phyloP scores from a whole-genome alignment of 805 yeast genomes.

The Schwanniomyces sp. region DNA sequence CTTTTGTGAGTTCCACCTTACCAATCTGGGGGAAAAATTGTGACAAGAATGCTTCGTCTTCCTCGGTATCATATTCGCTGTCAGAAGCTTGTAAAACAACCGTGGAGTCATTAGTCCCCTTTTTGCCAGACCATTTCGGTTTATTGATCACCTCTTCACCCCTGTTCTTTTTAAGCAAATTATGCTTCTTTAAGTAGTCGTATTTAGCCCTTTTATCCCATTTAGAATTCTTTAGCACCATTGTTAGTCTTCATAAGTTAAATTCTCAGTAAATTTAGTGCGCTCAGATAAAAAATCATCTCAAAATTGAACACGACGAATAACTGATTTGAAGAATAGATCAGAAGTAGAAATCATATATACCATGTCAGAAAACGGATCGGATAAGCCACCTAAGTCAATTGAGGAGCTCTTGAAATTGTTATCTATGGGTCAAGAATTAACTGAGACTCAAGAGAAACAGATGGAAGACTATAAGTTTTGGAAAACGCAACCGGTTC shows the following conservation, averaged over 20 bases:
- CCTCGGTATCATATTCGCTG: slow-evolving; percentile 40
- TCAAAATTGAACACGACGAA: neutral
- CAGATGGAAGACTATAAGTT: slow-evolving; percentile 89
- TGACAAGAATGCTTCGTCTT: slow-evolving; percentile 39
- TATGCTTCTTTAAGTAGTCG: slow-evolving; percentile 41
- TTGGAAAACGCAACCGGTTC: slow-evolving; percentile 98
- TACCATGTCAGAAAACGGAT: slow-evolving; percentile 11
- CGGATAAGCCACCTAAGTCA: slow-evolving; percentile 23
- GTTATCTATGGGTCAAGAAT: slow-evolving; percentile 52
- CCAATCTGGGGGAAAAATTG: slow-evolving; percentile 42
- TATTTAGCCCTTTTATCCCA: slow-evolving; percentile 45
- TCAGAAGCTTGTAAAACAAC: slow-evolving; percentile 20
- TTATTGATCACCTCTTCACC: slow-evolving; percentile 10
- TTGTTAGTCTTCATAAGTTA: slow-evolving; percentile 5
- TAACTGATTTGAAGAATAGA: neutral
- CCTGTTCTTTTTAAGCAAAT: slow-evolving; percentile 18
- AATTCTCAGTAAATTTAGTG: neutral
- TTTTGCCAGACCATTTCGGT: slow-evolving; percentile 35
- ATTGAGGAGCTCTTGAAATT: slow-evolving; percentile 62
- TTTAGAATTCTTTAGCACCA: slow-evolving; percentile 44
- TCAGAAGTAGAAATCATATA: neutral
- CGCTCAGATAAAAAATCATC: neutral
- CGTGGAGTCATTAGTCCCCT: neutral
- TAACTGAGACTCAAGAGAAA: slow-evolving; percentile 59
- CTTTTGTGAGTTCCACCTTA: slow-evolving; percentile 29